Conservation (phyloP, 2,329 filamentous ascomycete species). For the Purpureocillium takamizusanense region DNA sequence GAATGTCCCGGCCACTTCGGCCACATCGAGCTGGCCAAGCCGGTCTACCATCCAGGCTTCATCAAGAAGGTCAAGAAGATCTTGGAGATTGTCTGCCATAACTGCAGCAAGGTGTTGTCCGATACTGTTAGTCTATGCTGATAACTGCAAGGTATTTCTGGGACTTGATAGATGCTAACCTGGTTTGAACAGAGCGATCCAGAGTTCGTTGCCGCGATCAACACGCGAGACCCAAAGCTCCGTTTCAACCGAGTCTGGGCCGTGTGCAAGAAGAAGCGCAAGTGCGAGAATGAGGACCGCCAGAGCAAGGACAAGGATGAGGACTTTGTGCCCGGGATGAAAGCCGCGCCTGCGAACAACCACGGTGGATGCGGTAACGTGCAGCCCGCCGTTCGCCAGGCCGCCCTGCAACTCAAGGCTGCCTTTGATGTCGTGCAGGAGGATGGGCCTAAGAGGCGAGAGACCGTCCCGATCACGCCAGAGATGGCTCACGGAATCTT, state of each 20-base stretch:
- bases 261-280: conserved; percentile 79
- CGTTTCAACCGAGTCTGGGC: conserved; percentile 91
- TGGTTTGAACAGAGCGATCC: conserved; percentile 61
- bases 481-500: conserved; percentile 81
- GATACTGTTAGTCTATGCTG: conserved; percentile 81
- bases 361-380: conserved; percentile 92
- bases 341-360: conserved; percentile 39
- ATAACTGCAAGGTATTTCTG: conserved; percentile 45
- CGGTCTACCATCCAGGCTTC: conserved; percentile 91
- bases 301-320: conserved; percentile 61
- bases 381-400: conserved; percentile 81
- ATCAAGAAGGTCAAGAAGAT: conserved; percentile 99
- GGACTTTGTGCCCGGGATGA: conserved; percentile 52
- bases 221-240: conserved; percentile 82
- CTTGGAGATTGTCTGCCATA: conserved; percentile 96
- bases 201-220: conserved; percentile 73
- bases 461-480: conserved; percentile 75
- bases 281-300: conserved; percentile 72
- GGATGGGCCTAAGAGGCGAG: conserved; percentile 62
- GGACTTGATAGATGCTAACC: conserved; percentile 51
- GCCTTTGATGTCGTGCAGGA: conserved; percentile 57
- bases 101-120: conserved; percentile 94
- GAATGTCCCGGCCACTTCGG: conserved; percentile 98
- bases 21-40: conserved; percentile 94
- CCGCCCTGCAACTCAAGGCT: conserved; percentile 74